A percentile compares a stretch with the other conserved stretches of the same genome.
These are phyloP conservation scores for Cystobasidium onofrii DNA, from an alignment of 768 basidiomycete genomes.

Conservation along the genomic window DNA sequence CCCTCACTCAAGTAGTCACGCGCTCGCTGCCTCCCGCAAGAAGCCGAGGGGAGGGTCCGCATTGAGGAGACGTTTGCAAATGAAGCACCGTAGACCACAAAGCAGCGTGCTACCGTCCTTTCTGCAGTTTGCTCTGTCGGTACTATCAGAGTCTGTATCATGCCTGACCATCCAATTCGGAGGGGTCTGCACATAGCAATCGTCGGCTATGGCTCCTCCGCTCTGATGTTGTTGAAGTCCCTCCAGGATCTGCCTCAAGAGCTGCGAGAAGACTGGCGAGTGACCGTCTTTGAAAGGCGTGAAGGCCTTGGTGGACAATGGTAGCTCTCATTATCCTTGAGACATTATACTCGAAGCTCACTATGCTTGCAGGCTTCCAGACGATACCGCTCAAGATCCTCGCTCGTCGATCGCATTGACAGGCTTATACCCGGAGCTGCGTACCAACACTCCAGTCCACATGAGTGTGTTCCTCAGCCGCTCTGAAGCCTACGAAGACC, in stretches of 20 bases:
- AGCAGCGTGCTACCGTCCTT: too few relatives aligned
- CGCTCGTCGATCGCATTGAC: not conserved
- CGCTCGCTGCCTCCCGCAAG: not conserved
- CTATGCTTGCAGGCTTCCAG: slow-evolving; percentile 21
- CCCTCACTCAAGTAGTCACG: not conserved
- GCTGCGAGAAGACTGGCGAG: slow-evolving; percentile 16
- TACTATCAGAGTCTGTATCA: not conserved
- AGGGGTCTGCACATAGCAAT: slow-evolving; percentile 8
- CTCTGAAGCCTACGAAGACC: not conserved
- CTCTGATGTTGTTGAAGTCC: not conserved
- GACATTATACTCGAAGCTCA: not conserved
- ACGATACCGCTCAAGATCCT: slow-evolving; percentile 1
- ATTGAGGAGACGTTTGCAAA: not conserved
- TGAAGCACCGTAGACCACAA: too few relatives aligned
- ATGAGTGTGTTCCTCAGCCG: slow-evolving; percentile 2
- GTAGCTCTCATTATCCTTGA: not conserved
- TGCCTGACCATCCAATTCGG: not conserved
- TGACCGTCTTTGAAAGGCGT: slow-evolving; percentile 20
- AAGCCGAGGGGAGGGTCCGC: not conserved
- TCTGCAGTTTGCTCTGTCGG: not conserved
- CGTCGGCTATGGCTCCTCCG: slow-evolving; percentile 23
- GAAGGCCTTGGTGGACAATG: slow-evolving; percentile 23
- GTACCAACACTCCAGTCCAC: slow-evolving; percentile 26
- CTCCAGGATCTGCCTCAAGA: slow-evolving; percentile 23
- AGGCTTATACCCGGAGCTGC: slow-evolving; percentile 25